phyloP scores from a whole-genome alignment of 768 basidiomycete genomes.

The Boletus sp. region DNA sequence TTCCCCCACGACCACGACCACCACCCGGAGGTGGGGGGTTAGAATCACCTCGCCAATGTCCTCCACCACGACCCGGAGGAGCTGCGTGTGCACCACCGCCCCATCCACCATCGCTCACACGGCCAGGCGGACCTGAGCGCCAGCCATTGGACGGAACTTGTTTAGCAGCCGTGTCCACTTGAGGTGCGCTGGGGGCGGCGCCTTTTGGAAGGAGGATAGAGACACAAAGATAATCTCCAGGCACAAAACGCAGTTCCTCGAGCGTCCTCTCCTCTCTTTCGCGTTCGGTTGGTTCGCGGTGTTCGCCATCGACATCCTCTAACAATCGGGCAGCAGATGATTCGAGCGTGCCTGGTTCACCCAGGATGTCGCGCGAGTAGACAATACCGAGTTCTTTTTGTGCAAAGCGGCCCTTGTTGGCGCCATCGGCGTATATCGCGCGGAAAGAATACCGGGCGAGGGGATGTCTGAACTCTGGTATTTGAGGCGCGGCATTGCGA shows the following conservation, averaged over 20 bases:
- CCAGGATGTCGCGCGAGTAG: conserved; percentile 80
- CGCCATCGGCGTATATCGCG: conserved; percentile 72
- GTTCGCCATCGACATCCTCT: conserved; percentile 43
- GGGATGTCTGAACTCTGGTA: conserved; percentile 74
- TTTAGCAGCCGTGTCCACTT: conserved; percentile 42
- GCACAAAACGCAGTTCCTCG: conserved; percentile 75
- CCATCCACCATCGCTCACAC: conserved; percentile 50
- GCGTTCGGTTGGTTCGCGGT: conserved; percentile 36
- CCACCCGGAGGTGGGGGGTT: conserved; percentile 42
- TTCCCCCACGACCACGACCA: conserved; percentile 43
- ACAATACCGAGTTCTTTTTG: conserved; percentile 80
- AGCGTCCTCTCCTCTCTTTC: conserved; percentile 67
- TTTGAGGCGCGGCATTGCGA: conserved; percentile 63
- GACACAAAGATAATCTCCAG: conserved; percentile 75
- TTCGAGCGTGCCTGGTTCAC: conserved; percentile 66
- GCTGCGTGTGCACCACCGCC: conserved; percentile 37
- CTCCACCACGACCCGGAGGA: conserved; percentile 49
- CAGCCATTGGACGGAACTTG: conserved; percentile 35
- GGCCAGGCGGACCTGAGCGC: conserved; percentile 35
- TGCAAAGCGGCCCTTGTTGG: conserved; percentile 65
- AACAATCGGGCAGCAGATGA: conserved; percentile 57
- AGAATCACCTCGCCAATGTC: conserved; percentile 75
- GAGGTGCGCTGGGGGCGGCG: conserved; percentile 38
- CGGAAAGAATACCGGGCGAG: conserved; percentile 80
- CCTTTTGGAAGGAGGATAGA: conserved; percentile 75